Base-by-base conservation (phyloP, 371 early-diverging fungal species). In the Mycotypha africana region DNA sequence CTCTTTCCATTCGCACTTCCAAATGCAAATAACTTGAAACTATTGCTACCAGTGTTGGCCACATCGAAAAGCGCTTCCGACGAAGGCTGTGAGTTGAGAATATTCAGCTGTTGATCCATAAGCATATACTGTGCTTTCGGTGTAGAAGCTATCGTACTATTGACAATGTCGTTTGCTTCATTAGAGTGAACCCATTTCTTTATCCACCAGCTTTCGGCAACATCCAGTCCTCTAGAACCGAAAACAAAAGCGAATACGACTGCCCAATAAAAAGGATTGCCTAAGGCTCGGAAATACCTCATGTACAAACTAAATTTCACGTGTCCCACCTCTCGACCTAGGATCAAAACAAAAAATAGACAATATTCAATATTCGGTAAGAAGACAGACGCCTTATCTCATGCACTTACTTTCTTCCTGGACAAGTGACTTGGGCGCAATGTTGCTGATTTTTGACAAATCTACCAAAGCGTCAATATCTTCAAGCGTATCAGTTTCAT, bases 181-280 rank as follows among this genome's bases (percentile, higher is more conserved):
- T 60, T 60, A 3, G 63, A 57, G 26, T 67, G 59, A 11, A 67
- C 56, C 73, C 73, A 70, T 44, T 59, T 50, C 28, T 75, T 70
- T 14, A 75, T 51, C 69, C 70, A 77, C 33, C 64, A 61, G 0
- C 68, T 53, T 39, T 65, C 67, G 3, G 64, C 56, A 10, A 75
- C 58, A 36, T 70, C 62, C 12, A 73, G 45, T 21, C 32, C 26
- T 28, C 73, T 58, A 15, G 64, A 50, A 20, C 58, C 33, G 15
- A 59, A 34, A 23, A 75, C 66, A 12, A 55, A 37, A 2, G 45
- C 30, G 38, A 68, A 28, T 5, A 75, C 45, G 2, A 49, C 23
- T 35, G 47, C 25, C 77, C 77, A 76, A 37, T 65, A 64, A 19
- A 62, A 22, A 5, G 60, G 25, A 2, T 57, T 63, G 16, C 77